These are phyloP conservation scores for Sophora flavescens DNA, from an alignment of 306 rosid genomes.

Conservation along the genomic window DNA sequence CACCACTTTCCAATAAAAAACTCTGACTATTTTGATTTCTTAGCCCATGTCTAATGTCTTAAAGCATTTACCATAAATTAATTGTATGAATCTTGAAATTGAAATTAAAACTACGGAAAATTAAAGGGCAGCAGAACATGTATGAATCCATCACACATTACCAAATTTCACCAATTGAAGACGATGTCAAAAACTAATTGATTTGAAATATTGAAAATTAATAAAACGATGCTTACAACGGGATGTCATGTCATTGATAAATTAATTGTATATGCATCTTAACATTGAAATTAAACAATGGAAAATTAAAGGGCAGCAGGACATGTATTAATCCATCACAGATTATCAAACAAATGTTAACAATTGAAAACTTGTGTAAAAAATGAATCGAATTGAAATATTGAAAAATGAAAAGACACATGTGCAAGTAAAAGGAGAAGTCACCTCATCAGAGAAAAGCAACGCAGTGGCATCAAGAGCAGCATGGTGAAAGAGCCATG, in stretches of 20 bases:
- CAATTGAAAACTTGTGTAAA: neutral
- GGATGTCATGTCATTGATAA: no score
- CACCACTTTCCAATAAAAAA: no score
- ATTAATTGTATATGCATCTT: neutral
- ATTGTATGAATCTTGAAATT: neutral
- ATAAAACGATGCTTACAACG: no score
- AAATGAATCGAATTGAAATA: neutral
- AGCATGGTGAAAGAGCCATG: slow-evolving; percentile 87
- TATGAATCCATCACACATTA: slow-evolving; percentile 1
- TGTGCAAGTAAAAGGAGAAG: neutral
- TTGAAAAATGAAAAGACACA: neutral
- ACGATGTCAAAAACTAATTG: no score
- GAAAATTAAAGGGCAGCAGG: neutral
- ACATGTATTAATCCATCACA: neutral
- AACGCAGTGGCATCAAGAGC: slow-evolving; percentile 73
- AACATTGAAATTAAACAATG: neutral
- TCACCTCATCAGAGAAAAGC: slow-evolving; percentile 82
- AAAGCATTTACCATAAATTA: no score
- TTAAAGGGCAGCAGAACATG: neutral
- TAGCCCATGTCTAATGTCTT: no score
- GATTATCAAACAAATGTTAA: neutral
- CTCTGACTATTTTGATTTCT: no score
- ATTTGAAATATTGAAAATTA: no score
- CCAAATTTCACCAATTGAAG: no score
- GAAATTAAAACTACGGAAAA: slow-evolving; percentile 1